Percentiles rank a stretch among this genome's conserved stretches.
Evolutionary conservation across 306 rosid genomes (phyloP).

Genomic region (Macrotyloma uniflorum): DNA sequence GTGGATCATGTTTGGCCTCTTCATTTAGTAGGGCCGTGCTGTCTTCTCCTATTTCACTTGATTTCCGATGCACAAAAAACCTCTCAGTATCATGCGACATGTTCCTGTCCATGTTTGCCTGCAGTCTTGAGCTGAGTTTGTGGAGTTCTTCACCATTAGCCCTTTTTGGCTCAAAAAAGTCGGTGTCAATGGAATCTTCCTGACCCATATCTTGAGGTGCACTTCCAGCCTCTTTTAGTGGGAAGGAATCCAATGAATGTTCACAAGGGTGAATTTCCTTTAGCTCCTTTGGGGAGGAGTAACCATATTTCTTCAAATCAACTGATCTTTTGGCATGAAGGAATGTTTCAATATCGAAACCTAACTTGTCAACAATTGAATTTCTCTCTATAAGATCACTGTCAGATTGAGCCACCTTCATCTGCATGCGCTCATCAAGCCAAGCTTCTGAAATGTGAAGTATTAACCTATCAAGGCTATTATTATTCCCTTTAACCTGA

Average conservation of each 20-base stretch:
- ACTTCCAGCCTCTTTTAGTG: constrained; percentile 54
- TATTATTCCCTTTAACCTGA: constrained; percentile 37
- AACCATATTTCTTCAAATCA: constrained; percentile 43
- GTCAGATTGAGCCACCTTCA: constrained; percentile 52
- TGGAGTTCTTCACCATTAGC: constrained; percentile 30
- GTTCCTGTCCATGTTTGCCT: constrained; percentile 37
- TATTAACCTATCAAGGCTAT: constrained; percentile 53
- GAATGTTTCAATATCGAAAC: constrained; percentile 78
- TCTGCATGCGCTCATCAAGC: constrained; percentile 85
- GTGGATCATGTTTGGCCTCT: constrained; percentile 39
- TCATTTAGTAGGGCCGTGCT: constrained; percentile 17
- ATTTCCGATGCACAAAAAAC: constrained; percentile 39
- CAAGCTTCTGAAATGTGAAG: constrained; percentile 87
- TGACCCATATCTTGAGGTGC: constrained; percentile 57
- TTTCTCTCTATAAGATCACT: constrained; percentile 45
- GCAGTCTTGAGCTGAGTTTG: constrained; percentile 33
- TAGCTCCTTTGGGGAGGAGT: constrained; percentile 51
- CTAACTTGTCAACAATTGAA: constrained; percentile 72
- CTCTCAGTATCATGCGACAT: constrained; percentile 39
- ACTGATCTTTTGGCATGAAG: constrained; percentile 64
- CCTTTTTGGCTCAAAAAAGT: constrained; percentile 40
- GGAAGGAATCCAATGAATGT: constrained; percentile 64
- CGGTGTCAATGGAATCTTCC: constrained; percentile 48
- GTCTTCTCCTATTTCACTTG: constrained; percentile 36
- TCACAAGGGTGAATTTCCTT: constrained; percentile 52